Evolutionary conservation across 345 rosid species (phyloP).

Genomic region (Salix arbutifolia): DNA sequence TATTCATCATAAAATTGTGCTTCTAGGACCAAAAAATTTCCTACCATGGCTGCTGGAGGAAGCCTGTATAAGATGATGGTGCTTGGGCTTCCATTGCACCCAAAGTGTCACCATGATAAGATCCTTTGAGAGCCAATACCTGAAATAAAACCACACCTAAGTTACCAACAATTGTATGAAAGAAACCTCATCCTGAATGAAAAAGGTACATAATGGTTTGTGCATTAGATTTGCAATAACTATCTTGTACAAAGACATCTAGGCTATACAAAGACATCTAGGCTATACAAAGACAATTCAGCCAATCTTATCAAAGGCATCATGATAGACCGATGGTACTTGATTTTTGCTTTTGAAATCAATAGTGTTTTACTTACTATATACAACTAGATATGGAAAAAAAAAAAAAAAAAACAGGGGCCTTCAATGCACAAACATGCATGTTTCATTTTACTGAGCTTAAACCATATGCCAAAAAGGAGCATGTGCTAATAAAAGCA

Average conservation of each 20-base stretch:
- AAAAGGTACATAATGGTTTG: background rate
- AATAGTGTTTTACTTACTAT: background rate
- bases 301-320: background rate
- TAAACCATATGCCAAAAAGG: background rate
- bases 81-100: conserved; percentile 99
- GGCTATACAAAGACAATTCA: background rate
- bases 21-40: background rate
- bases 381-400: background rate
- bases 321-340: background rate
- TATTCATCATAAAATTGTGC: background rate
- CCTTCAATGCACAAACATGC: background rate
- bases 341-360: too few relatives aligned
- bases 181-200: background rate
- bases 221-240: background rate
- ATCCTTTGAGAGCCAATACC: conserved; percentile 90
- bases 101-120: conserved; percentile 96
- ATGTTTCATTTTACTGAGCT: background rate
- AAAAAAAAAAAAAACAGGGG: too few relatives aligned
- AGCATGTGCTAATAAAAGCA: background rate
- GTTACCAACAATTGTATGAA: background rate
- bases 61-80: conserved; percentile 83
- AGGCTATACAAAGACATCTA: background rate
- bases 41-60: conserved; percentile 95
- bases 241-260: background rate
- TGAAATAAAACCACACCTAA: conserved; percentile 16